Conservation (phyloP, 2,329 filamentous ascomycete species). For the Capronia americana region DNA sequence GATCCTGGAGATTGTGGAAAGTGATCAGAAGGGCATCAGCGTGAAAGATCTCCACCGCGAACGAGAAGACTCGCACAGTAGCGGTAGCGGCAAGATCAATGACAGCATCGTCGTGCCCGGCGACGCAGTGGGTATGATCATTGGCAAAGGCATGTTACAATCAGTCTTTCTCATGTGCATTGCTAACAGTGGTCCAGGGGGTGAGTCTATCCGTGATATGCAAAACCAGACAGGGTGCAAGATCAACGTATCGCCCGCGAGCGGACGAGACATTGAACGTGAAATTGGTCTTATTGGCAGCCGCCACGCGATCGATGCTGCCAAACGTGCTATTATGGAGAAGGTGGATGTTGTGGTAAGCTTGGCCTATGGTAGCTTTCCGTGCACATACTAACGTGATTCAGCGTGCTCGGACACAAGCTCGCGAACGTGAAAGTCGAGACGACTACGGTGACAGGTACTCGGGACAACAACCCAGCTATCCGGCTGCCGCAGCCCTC, state of each 20-base stretch:
- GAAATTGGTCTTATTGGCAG: slow-evolving; percentile 86
- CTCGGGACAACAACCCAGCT: slow-evolving; percentile 42
- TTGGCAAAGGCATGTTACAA: slow-evolving; percentile 71
- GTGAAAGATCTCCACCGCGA: slow-evolving; percentile 44
- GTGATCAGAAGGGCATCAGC: slow-evolving; percentile 62
- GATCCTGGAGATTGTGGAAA: slow-evolving; percentile 93
- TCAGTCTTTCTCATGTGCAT: neutral
- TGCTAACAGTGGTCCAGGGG: slow-evolving; percentile 56
- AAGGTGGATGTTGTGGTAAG: slow-evolving; percentile 89
- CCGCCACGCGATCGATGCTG: slow-evolving; percentile 76
- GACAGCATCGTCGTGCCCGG: slow-evolving; percentile 86
- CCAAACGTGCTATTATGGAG: slow-evolving; percentile 85
- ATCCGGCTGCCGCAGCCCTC: slow-evolving; percentile 40
- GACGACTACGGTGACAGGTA: slow-evolving; percentile 44
- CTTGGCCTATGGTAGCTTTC: slow-evolving; percentile 38
- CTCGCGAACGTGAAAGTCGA: slow-evolving; percentile 52
- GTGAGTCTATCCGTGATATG: slow-evolving; percentile 94
- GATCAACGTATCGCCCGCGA: slow-evolving; percentile 88
- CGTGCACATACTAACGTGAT: slow-evolving; percentile 41
- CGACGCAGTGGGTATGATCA: slow-evolving; percentile 94
- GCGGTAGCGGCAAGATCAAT: slow-evolving; percentile 65
- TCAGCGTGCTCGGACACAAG: slow-evolving; percentile 54
- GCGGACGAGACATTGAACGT: slow-evolving; percentile 78
- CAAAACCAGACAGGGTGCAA: slow-evolving; percentile 87
- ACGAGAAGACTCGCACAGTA: slow-evolving; percentile 49